Percentiles rank a stretch among this genome's conserved stretches.
Evolutionary conservation across 2,329 filamentous ascomycete genomes (phyloP).

Genomic region (Dothideomycetes sp.): DNA sequence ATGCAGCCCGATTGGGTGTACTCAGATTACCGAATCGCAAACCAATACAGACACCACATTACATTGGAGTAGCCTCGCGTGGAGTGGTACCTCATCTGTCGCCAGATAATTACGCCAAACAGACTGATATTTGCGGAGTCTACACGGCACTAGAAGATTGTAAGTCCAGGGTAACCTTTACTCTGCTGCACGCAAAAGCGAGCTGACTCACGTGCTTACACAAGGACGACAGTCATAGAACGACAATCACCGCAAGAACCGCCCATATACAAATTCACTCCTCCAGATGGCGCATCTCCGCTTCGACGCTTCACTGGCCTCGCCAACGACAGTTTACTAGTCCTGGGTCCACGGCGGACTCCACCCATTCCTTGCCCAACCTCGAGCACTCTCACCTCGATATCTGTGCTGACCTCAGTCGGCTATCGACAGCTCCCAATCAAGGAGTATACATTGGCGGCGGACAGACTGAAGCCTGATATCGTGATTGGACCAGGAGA

Average conservation of each 20-base stretch:
- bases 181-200: conserved; percentile 8
- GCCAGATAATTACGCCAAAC: conserved; percentile 64
- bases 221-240: conserved; percentile 49
- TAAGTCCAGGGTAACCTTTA: conserved; percentile 36
- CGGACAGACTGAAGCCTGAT: conserved; percentile 61
- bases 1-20: conserved; percentile 55
- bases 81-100: conserved; percentile 81
- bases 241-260: conserved; percentile 38
- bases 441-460: conserved; percentile 56
- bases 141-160: conserved; percentile 90
- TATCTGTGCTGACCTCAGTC: conserved; percentile 75
- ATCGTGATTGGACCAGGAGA: conserved; percentile 72
- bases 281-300: conserved; percentile 37
- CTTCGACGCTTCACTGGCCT: conserved; percentile 70
- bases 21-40: conserved; percentile 53
- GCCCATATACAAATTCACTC: conserved; percentile 41
- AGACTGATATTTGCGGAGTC: conserved; percentile 55
- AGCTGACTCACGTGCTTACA: conserved; percentile 28
- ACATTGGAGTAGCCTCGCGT: conserved; percentile 68
- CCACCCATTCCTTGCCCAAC: conserved; percentile 65
- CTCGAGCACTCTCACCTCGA: conserved; percentile 35
- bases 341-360: conserved; percentile 68
- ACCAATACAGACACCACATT: conserved; percentile 72
- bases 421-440: conserved; percentile 66
- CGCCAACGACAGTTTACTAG: conserved; percentile 51